phyloP scores from a whole-genome alignment of 2,329 filamentous ascomycete genomes.

The Nigrospora sphaerica region DNA sequence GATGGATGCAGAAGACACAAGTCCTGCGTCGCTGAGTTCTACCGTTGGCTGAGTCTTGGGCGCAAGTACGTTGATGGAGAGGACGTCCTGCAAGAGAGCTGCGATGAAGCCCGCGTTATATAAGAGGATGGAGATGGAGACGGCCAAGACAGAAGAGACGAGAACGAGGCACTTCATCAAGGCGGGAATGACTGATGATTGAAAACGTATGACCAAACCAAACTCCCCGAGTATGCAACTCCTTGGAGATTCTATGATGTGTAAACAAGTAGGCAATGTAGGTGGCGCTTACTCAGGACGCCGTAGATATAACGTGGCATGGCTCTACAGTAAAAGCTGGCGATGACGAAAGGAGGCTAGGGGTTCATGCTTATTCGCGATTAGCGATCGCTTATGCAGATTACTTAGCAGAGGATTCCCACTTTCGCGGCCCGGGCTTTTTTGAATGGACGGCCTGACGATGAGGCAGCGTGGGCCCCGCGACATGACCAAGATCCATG shows the following conservation, averaged over 20 bases:
- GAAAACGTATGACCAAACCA: conserved; percentile 8
- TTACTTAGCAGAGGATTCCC: neutral
- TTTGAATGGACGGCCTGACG: no score
- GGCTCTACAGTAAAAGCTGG: neutral
- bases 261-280: neutral
- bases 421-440: neutral
- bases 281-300: no score
- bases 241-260: neutral
- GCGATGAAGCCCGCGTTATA: conserved; percentile 14
- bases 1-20: no score
- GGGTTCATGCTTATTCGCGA: conserved; percentile 12
- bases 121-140: conserved; percentile 20
- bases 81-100: conserved; percentile 5
- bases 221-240: neutral
- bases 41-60: conserved; percentile 4
- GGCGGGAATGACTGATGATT: conserved; percentile 8
- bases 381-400: conserved; percentile 20
- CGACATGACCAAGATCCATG: neutral
- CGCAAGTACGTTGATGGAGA: conserved; percentile 2
- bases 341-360: neutral
- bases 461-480: no score
- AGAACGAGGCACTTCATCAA: conserved; percentile 20
- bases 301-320: neutral
- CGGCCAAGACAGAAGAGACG: conserved; percentile 16
- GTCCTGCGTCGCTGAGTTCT: conserved; percentile 9